Conservation (phyloP, 495 filamentous ascomycete species). For the Collariella sp. region DNA sequence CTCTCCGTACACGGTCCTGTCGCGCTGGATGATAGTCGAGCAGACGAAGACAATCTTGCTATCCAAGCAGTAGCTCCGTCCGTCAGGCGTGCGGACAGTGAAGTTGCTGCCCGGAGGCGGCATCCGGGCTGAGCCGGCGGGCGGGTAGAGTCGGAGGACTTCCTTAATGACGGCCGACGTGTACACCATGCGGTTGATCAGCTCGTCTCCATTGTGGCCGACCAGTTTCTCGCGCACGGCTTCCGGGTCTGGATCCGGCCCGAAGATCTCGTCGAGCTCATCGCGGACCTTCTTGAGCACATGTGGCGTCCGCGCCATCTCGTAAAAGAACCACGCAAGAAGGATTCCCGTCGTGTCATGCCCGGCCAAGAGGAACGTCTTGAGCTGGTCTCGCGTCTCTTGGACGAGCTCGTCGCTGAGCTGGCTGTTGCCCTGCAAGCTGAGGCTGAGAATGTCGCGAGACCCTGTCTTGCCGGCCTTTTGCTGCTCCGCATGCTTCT, state of each 20-base stretch:
- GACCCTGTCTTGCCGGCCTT: slow-evolving; percentile 7
- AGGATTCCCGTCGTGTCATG: slow-evolving; percentile 42
- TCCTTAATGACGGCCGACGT: slow-evolving; percentile 47
- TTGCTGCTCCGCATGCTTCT: slow-evolving; percentile 16
- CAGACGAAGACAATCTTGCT: slow-evolving; percentile 47
- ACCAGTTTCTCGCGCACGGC: slow-evolving; percentile 18
- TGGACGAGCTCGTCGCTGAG: slow-evolving; percentile 19
- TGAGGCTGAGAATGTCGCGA: slow-evolving; percentile 28
- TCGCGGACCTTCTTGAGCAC: slow-evolving; percentile 30
- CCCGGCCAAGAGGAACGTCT: slow-evolving; percentile 42
- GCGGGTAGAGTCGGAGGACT: slow-evolving; percentile 39
- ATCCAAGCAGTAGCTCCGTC: slow-evolving; percentile 48
- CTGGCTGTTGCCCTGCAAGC: slow-evolving; percentile 20
- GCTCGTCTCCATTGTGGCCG: slow-evolving; percentile 31
- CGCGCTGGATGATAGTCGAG: slow-evolving; percentile 46
- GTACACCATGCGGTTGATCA: slow-evolving; percentile 37
- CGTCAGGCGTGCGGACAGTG: slow-evolving; percentile 37
- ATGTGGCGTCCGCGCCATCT: slow-evolving; percentile 38
- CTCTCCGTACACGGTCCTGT: slow-evolving; percentile 48
- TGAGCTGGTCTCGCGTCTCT: slow-evolving; percentile 28
- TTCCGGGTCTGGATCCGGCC: slow-evolving; percentile 18
- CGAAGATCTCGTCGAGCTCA: slow-evolving; percentile 41
- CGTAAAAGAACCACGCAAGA: slow-evolving; percentile 36
- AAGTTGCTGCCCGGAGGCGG: slow-evolving; percentile 25
- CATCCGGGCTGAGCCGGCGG: slow-evolving; percentile 32